Evolutionary conservation across 345 rosid genomes (phyloP).

Genomic region (Euphorbia tirucalli): DNA sequence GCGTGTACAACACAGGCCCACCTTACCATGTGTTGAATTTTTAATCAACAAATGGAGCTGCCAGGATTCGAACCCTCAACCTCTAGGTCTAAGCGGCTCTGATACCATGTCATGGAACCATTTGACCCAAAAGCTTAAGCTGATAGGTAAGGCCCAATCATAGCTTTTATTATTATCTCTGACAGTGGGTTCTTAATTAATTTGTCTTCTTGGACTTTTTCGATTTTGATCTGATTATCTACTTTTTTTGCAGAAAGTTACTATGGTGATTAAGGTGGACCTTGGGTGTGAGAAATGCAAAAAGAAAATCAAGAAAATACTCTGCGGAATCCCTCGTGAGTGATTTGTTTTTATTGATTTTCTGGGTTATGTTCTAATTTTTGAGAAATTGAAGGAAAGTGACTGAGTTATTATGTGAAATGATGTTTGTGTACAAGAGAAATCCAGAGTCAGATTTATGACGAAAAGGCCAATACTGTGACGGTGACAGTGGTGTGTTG

Average conservation of each 20-base stretch:
- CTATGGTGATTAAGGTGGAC: slow-evolving; percentile 68
- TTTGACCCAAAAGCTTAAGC: no score
- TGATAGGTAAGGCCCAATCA: no score
- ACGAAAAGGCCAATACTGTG: slow-evolving; percentile 63
- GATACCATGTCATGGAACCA: no score
- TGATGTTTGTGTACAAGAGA: slow-evolving; percentile 47
- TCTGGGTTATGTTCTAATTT: no score
- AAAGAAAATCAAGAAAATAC: slow-evolving; percentile 71
- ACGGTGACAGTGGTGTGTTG: slow-evolving; percentile 71
- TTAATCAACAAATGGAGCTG: no score
- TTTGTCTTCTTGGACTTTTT: not conserved
- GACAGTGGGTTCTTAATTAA: not conserved
- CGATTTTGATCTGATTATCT: not conserved
- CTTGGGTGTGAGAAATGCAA: slow-evolving; percentile 63
- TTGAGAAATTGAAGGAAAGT: not conserved
- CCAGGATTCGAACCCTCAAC: no score
- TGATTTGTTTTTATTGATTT: no score
- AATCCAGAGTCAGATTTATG: slow-evolving; percentile 46
- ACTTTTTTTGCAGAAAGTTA: slow-evolving; percentile 34
- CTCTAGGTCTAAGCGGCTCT: no score
- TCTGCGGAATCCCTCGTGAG: slow-evolving; percentile 74
- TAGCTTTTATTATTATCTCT: no score
- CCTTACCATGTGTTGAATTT: no score
- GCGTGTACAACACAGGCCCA: no score
- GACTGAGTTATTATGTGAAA: slow-evolving; percentile 49